Conservation (phyloP, 2,329 filamentous ascomycete genomes). For the Zarea fungicola region DNA sequence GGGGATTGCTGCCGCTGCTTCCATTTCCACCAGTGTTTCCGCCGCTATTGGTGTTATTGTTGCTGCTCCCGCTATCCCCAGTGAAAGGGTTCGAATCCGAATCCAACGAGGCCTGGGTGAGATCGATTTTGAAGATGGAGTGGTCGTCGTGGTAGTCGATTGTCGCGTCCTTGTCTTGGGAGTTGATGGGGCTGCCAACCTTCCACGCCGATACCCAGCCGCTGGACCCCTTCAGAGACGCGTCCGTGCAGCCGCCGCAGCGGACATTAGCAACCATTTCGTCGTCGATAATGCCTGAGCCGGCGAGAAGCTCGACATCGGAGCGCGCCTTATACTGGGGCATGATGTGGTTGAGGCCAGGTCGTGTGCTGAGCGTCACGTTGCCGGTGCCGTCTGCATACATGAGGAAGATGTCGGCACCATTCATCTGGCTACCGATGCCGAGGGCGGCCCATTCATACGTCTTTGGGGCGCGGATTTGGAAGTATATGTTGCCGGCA, state of each 20-base stretch:
- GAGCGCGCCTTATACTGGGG: conserved; percentile 41
- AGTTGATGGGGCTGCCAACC: conserved; percentile 39
- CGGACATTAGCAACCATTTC: conserved; percentile 56
- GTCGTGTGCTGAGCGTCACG: conserved; percentile 56
- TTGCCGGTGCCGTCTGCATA: conserved; percentile 55
- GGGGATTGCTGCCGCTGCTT: conserved; percentile 11
- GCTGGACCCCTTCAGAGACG: conserved; percentile 37
- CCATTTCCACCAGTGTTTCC: neutral
- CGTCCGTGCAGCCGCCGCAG: conserved; percentile 47
- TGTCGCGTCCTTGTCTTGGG: conserved; percentile 31
- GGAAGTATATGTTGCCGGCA: conserved; percentile 55
- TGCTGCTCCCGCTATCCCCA: conserved; percentile 11
- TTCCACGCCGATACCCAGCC: conserved; percentile 53
- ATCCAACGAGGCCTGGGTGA: conserved; percentile 40
- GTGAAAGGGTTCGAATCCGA: conserved; percentile 50
- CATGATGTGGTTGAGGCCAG: conserved; percentile 40
- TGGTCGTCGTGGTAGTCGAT: conserved; percentile 45
- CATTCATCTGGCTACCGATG: conserved; percentile 49
- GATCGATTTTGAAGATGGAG: conserved; percentile 41
- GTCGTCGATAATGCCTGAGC: conserved; percentile 49
- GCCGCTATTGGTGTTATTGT: neutral
- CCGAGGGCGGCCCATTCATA: conserved; percentile 56
- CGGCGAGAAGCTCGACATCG: conserved; percentile 49
- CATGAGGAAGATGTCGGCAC: conserved; percentile 57
- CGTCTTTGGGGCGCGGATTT: conserved; percentile 49